Evolutionary conservation across 768 basidiomycete genomes (phyloP), one percentile per base, ranked within the genome.

Genomic region (Russula emetica): DNA sequence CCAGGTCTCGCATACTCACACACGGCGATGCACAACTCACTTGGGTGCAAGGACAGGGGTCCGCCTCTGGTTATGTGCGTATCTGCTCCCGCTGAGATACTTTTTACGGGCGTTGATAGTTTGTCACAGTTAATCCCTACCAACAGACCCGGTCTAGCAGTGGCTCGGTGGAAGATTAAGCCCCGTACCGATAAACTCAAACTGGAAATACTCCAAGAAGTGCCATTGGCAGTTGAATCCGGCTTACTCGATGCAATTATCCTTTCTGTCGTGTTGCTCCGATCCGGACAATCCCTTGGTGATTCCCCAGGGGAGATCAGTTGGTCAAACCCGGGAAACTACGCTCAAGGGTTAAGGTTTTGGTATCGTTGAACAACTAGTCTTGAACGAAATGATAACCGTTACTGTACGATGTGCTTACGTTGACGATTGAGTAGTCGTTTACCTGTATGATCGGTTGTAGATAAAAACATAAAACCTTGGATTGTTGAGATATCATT

Each of bases 1-100:
- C 30, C 28, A 63, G 62, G 42, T 52, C 56, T 47, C 62, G 62
- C 50, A 5, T 53, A n/a, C 50, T 63, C 50, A 45, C 51, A 16
- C 56, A 63, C 30, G 50, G 40, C 18, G 56, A 52, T 14, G 11
- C 50, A 8, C 62, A 58, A 34, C 58, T 58, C 42, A 58, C 42
- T 5, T 63, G 56, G 62, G 45, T 20, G 24, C 18, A 36, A 9
- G 36, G 36, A 0, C 11, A 14, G 36, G 50, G 22, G 34, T 45
- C 42, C 7, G 14, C 32, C 51, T 18, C 24, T 26, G 62, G 62
- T 51, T 53, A 57, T 24, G 62, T 63, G 62, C 13, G 50, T 36
- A 14, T 44, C 34, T 40, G 5, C 5, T 36, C 14, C 9, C 14
- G 3, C 7, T 5, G 10, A n/a, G 1, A 42, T 11, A 28, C 10